Evolutionary conservation across 2,329 filamentous ascomycete genomes (phyloP).

Genomic region (Diaporthe humulicola): DNA sequence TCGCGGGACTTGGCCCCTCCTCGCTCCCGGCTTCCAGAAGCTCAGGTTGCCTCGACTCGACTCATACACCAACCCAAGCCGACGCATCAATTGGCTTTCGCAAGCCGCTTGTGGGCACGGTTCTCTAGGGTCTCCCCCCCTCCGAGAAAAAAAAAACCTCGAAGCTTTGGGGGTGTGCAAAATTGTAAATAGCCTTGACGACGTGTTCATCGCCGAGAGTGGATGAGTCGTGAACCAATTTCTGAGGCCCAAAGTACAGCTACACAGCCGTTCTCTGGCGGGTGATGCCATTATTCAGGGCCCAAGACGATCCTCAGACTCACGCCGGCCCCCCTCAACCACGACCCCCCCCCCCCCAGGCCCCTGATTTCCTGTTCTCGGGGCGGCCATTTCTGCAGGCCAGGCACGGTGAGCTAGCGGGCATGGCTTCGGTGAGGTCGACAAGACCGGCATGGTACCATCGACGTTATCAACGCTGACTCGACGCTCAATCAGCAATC

Average conservation of each 20-base stretch:
- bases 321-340: neutral
- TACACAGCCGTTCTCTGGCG: neutral
- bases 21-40: slow-evolving; percentile 24
- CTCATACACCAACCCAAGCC: neutral
- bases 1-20: slow-evolving; percentile 11
- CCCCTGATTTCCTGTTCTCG: slow-evolving; percentile 18
- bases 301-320: slow-evolving; percentile 14
- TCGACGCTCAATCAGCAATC: neutral
- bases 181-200: slow-evolving; percentile 18
- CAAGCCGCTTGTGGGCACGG: slow-evolving; percentile 3
- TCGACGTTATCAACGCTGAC: slow-evolving; percentile 16
- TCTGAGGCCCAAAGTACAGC: neutral
- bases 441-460: slow-evolving; percentile 24
- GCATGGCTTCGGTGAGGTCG: slow-evolving; percentile 27
- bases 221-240: slow-evolving; percentile 17
- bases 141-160: neutral
- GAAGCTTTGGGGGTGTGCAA: slow-evolving; percentile 5
- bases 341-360: neutral
- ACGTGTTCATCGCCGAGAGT: slow-evolving; percentile 15
- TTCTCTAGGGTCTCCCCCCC: neutral
- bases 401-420: slow-evolving; percentile 16
- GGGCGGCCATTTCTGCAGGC: neutral
- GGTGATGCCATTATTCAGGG: slow-evolving; percentile 6
- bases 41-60: neutral
- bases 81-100: slow-evolving; percentile 17